Percentiles rank a stretch among this genome's conserved stretches.
These are phyloP conservation scores for Fusarium sp. DNA, from an alignment of 2,329 filamentous ascomycete species.

Conservation along the genomic window DNA sequence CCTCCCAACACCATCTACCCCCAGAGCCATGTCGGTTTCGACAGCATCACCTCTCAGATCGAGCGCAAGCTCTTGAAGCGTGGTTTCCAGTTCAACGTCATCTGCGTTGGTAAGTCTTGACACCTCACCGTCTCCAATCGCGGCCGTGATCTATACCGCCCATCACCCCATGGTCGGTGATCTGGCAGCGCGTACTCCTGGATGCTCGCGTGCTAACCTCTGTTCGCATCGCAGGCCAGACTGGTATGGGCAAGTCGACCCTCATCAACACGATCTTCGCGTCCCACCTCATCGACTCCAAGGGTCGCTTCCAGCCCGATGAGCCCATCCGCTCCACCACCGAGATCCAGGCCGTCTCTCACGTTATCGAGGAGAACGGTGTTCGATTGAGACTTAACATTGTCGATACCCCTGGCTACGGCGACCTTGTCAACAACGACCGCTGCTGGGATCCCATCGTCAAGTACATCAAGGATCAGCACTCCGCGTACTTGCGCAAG, in stretches of 20 bases:
- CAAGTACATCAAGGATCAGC: constrained; percentile 99
- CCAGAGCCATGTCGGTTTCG: constrained; percentile 99
- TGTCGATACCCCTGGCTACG: constrained; percentile 97
- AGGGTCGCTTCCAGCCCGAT: constrained; percentile 90
- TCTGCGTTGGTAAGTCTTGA: constrained; percentile 87
- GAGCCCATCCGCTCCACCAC: constrained; percentile 95
- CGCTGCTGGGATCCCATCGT: constrained; percentile 99
- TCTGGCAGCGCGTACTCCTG: constrained; percentile 11
- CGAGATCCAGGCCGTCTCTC: constrained; percentile 96
- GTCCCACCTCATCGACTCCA: constrained; percentile 98
- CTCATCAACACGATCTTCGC: constrained; percentile 99
- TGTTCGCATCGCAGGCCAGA: constrained; percentile 73
- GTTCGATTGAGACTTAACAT: constrained; percentile 98
- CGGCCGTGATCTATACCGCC: constrained; percentile 15
- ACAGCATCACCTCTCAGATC: constrained; percentile 99
- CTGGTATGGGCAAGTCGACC: constrained; percentile 97
- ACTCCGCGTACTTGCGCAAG: constrained; percentile 98
- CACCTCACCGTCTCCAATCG: constrained; percentile 14
- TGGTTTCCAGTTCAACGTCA: constrained; percentile 99
- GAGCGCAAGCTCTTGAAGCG: constrained; percentile 99
- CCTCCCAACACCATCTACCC: constrained; percentile 79
- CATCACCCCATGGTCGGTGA: constrained; percentile 30
- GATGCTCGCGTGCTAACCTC: constrained; percentile 24
- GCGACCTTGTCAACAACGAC: constrained; percentile 99
- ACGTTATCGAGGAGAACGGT: constrained; percentile 99